Evolutionary conservation across 2,329 filamentous ascomycete genomes (phyloP), one percentile per base, ranked within the genome.

Genomic region (Claviceps sp.): DNA sequence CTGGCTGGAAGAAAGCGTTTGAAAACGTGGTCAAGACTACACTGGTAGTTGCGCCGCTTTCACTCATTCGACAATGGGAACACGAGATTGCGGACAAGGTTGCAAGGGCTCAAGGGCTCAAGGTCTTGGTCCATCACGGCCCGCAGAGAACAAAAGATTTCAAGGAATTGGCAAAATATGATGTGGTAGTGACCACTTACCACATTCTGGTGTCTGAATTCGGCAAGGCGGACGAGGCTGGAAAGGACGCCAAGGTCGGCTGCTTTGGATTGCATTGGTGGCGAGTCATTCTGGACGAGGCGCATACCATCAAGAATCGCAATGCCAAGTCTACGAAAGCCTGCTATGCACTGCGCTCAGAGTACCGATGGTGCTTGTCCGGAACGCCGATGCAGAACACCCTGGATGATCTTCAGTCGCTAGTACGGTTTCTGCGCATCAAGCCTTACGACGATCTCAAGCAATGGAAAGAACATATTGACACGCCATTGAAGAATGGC

Each of bases 351-450:
- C 70, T 98, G 36, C 76, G 84, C 34, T 83, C 88, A 20, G 85
- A 93, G 64, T 97, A 95, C 61, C 79, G 93, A 54, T 98, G 93
- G 93, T 97, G 93, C 63, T 71, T 98, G 55, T 95, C 90, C 0
- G 93, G 93, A 50, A 98, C 93, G 1, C 93, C 93, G 0, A 89
- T 98, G 84, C 93, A 98, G 64, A 98, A 98, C 69, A 97, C 95
- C 60, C 78, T 98, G 5, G 93, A 98, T 58, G 93, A 98, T 67
- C 72, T 98, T 49, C 93, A 98, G 64, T 95, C 88, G 58, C 71
- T 98, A 50, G 88, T 98, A 65, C 87, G 84, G 55, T 98, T 98
- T 66, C 75, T 98, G 39, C 83, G 87, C 16, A 95, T 98, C 63
- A 85, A 86, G 59, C 93, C 93, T 0, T 97, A 93, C 62, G 84